These are phyloP conservation scores for Vanrija sp. DNA, from an alignment of 1,284 basidiomycete species.

Conservation along the genomic window DNA sequence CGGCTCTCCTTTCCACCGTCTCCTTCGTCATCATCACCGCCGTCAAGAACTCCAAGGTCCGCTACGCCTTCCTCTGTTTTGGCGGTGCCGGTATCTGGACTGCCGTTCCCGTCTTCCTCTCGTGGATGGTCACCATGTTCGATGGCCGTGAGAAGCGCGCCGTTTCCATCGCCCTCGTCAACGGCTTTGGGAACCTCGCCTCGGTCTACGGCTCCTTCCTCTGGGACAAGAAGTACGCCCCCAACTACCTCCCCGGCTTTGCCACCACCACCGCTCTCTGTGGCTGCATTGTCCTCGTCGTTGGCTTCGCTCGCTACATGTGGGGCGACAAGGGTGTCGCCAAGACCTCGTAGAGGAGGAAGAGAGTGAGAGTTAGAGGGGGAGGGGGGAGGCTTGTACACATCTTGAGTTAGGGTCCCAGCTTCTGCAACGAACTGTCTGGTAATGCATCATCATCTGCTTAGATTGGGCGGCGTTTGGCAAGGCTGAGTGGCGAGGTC, in stretches of 20 bases:
- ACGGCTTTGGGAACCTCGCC: constrained; percentile 42
- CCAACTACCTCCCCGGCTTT: constrained; percentile 44
- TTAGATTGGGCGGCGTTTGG: too few relatives aligned
- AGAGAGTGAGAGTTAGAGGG: too few relatives aligned
- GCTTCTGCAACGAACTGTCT: too few relatives aligned
- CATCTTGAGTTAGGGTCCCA: too few relatives aligned
- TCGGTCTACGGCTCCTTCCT: constrained; percentile 48
- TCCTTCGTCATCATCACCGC: constrained; percentile 43
- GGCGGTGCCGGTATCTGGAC: constrained; percentile 47
- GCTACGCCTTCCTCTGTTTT: constrained; percentile 49
- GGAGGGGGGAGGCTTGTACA: too few relatives aligned
- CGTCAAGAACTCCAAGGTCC: constrained; percentile 30
- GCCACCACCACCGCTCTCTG: constrained; percentile 38
- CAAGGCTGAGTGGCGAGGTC: too few relatives aligned
- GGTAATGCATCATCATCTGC: too few relatives aligned
- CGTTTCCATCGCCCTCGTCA: constrained; percentile 44
- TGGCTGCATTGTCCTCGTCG: constrained; percentile 26
- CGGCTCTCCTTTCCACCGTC: constrained; percentile 22
- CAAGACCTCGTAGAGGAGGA: constrained; percentile 4
- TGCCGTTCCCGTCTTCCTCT: constrained; percentile 41
- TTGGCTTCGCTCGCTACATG: constrained; percentile 24
- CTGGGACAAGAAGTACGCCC: constrained; percentile 39
- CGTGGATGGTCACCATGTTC: constrained; percentile 47
- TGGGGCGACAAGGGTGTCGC: constrained; percentile 39
- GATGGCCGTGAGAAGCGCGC: constrained; percentile 46